phyloP scores from a whole-genome alignment of 2,329 filamentous ascomycete genomes.

The Botrytis elliptica region DNA sequence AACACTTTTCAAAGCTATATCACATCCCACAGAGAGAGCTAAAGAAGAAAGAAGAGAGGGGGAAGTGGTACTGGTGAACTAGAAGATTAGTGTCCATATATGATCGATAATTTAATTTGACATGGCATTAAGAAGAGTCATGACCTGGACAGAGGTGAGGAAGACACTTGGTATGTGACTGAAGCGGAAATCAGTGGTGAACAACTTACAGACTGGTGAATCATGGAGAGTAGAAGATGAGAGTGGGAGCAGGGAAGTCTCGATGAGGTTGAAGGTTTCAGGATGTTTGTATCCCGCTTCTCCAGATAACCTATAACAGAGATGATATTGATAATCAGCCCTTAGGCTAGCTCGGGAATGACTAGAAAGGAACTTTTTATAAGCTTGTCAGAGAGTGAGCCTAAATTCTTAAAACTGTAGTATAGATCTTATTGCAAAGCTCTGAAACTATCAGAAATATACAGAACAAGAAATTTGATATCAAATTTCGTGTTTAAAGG shows the following conservation, averaged over 20 bases:
- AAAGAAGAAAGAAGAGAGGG: background rate
- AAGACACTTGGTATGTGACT: background rate
- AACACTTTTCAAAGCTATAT: background rate
- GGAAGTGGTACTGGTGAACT: background rate
- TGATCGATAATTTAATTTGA: too few species aligned
- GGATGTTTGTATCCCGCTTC: background rate
- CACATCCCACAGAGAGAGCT: background rate
- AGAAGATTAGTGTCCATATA: background rate
- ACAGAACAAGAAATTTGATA: background rate
- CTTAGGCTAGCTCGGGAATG: background rate
- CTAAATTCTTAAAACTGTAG: background rate
- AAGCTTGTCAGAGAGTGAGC: background rate
- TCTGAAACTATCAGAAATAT: constrained; percentile 10
- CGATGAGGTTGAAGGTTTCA: background rate
- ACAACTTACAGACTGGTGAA: background rate
- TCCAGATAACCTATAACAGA: background rate
- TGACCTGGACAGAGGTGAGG: background rate
- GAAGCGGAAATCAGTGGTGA: too few species aligned
- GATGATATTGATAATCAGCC: background rate
- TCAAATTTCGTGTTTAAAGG: background rate
- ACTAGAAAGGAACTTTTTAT: background rate
- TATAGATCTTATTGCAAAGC: constrained; percentile 9
- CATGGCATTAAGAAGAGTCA: background rate
- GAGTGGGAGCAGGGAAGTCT: background rate
- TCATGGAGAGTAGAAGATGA: too few species aligned